Conservation (phyloP, 306 rosid genomes). For the Acacia confusa region DNA sequence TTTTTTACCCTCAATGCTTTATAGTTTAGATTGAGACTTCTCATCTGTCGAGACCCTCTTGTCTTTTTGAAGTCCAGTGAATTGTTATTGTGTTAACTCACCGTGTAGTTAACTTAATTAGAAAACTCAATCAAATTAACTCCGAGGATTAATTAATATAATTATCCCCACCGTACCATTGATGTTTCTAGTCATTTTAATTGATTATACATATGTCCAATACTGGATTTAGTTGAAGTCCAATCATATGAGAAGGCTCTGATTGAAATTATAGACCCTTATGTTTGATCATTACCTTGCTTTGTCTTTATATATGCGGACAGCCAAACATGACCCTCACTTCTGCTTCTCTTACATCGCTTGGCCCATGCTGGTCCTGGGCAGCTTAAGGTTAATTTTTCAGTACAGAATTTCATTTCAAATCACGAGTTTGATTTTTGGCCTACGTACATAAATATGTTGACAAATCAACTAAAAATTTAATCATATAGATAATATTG, state of each 20-base stretch:
- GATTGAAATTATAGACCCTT: not conserved
- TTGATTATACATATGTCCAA: not conserved
- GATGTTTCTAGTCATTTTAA: not conserved
- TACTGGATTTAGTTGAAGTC: conserved; percentile 20
- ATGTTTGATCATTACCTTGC: conserved; percentile 10
- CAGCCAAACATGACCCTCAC: conserved; percentile 30
- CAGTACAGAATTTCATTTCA: not conserved
- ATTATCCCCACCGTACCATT: not conserved
- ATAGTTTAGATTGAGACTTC: not conserved
- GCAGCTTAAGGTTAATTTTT: not conserved
- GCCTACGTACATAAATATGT: not conserved
- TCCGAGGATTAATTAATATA: not conserved
- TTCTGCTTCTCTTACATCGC: conserved; percentile 18
- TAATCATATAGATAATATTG: not conserved
- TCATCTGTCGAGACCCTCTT: not conserved
- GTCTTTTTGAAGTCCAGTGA: not conserved
- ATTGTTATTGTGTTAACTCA: not conserved
- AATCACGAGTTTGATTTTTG: not conserved
- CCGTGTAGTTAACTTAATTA: not conserved
- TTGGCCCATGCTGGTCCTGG: not conserved
- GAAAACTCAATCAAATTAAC: conserved; percentile 10
- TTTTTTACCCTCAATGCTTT: not conserved
- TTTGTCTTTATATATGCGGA: conserved; percentile 21
- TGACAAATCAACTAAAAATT: not conserved
- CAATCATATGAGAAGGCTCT: conserved; percentile 22